Conservation (phyloP, 495 filamentous ascomycete species). For the Schizothecium vesticola region DNA sequence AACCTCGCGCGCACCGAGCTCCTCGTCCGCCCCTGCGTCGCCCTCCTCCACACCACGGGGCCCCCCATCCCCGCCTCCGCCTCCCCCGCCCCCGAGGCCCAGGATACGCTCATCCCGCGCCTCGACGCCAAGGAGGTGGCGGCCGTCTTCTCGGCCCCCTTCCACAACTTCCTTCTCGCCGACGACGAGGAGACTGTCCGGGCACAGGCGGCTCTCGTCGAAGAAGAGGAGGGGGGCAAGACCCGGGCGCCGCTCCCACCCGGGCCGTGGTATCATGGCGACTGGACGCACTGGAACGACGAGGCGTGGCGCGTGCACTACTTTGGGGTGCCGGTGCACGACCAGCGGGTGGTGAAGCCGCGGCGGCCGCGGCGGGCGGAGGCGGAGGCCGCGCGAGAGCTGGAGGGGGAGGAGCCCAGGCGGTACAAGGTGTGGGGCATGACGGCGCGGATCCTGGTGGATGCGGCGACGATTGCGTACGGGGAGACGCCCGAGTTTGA, state of each 20-base stretch:
- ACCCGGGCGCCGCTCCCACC: slow-evolving; percentile 33
- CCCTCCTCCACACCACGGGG: slow-evolving; percentile 63
- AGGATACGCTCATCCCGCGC: slow-evolving; percentile 67
- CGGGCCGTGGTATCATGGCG: slow-evolving; percentile 63
- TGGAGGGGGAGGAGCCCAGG: slow-evolving; percentile 29
- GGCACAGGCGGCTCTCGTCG: slow-evolving; percentile 3
- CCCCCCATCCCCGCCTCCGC: slow-evolving; percentile 21
- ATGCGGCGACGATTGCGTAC: slow-evolving; percentile 80
- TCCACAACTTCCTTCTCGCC: slow-evolving; percentile 61
- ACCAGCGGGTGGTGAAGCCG: slow-evolving; percentile 54
- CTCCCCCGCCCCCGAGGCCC: slow-evolving; percentile 37
- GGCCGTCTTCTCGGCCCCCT: slow-evolving; percentile 81
- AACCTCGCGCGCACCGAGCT: slow-evolving; percentile 77
- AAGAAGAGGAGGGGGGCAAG: too few species aligned
- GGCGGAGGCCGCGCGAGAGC: slow-evolving; percentile 8
- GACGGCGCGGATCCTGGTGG: slow-evolving; percentile 83
- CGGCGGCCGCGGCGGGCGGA: slow-evolving; percentile 19
- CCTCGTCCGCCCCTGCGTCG: slow-evolving; percentile 79
- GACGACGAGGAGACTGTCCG: slow-evolving; percentile 40
- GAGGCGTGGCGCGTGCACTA: slow-evolving; percentile 73
- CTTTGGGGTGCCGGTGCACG: slow-evolving; percentile 72
- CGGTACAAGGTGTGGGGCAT: slow-evolving; percentile 83
- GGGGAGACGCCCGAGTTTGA: slow-evolving; percentile 74
- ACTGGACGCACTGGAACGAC: slow-evolving; percentile 62
- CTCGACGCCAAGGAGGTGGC: slow-evolving; percentile 83